Evolutionary conservation across 148 eudicot species (phyloP), one percentile per base, ranked within the genome.

Genomic region (Camellia sinensis): DNA sequence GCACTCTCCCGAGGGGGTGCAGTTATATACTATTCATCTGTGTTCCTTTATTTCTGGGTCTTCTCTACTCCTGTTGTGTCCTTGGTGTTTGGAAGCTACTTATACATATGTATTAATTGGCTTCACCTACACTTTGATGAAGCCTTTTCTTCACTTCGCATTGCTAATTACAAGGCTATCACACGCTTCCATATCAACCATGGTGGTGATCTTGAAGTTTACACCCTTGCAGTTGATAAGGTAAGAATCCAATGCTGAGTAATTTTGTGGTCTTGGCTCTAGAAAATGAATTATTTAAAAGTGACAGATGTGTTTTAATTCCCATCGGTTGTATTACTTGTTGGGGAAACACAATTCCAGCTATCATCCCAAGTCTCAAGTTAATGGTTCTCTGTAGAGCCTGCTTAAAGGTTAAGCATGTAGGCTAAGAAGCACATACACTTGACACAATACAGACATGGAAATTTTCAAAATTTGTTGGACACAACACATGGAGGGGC

Each of bases 141-240:
- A 89, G 99, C 99, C 29, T 97, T 97, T 88, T 97, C 99, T 45
- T 97, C 99, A 61, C 94, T 97, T 57, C 92, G 99, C 10, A 94
- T 97, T 53, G 99, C 99, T 46, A 94, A 97, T 81, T 97, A 97
- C 87, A 97, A 97, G 87, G 87, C 99, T 44, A 94, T 97, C 74
- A 94, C 99, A 63, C 97, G 99, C 74, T 91, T 97, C 84, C 95
- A 92, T 74, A 91, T 94, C 83, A 92, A 82, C 65, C 41, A 37
- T 7, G 79, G 86, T 63, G 98, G 99, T 7, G 85, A 90, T 85
- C 95, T 97, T 74, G 97, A 97, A 86, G 94, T 97, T 84, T 94
- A 78, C 86, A 97, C 99, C 69, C 97, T 97, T 76, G 98, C 99
- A 37, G 99, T 97, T 73, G 99, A 97, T 78, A 97, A 92, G 98